Evolutionary conservation across 2,329 filamentous ascomycete species (phyloP).

Genomic region (Talaromyces islandicus): DNA sequence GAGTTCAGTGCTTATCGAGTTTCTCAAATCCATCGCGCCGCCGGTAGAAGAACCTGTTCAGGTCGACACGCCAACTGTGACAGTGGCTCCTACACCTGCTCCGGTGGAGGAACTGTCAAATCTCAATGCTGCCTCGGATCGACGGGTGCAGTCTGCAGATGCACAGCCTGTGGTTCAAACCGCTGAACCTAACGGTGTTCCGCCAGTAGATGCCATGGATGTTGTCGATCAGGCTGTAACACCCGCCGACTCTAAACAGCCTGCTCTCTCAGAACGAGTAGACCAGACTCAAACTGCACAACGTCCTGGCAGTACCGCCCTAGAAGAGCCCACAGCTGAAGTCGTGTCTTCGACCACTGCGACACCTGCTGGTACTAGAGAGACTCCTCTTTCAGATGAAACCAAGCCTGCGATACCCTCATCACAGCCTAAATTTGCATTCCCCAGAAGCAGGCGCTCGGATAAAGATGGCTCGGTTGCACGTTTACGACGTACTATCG

Average conservation of each 20-base stretch:
- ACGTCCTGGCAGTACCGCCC: neutral
- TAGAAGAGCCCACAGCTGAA: neutral
- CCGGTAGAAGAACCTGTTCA: neutral
- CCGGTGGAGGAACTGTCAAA: neutral
- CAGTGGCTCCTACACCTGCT: neutral
- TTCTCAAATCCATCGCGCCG: conserved; percentile 2
- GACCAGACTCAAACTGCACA: neutral
- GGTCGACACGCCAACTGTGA: neutral
- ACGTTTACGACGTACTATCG: conserved; percentile 43
- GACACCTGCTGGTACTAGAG: neutral
- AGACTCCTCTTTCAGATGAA: neutral
- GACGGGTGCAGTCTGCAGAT: neutral
- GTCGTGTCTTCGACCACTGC: neutral
- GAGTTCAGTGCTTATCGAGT: conserved; percentile 14
- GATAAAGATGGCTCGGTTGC: conserved; percentile 39
- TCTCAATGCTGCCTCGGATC: neutral
- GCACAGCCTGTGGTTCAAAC: neutral
- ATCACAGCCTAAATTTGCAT: neutral
- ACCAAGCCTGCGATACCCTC: neutral
- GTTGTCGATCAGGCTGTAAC: neutral
- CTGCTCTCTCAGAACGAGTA: neutral
- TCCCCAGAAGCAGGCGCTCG: conserved; percentile 11
- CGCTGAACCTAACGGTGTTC: neutral
- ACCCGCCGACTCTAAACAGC: neutral
- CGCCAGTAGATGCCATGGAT: neutral